phyloP scores from a whole-genome alignment of 2,329 filamentous ascomycete genomes.

The Aureobasidium sp. region DNA sequence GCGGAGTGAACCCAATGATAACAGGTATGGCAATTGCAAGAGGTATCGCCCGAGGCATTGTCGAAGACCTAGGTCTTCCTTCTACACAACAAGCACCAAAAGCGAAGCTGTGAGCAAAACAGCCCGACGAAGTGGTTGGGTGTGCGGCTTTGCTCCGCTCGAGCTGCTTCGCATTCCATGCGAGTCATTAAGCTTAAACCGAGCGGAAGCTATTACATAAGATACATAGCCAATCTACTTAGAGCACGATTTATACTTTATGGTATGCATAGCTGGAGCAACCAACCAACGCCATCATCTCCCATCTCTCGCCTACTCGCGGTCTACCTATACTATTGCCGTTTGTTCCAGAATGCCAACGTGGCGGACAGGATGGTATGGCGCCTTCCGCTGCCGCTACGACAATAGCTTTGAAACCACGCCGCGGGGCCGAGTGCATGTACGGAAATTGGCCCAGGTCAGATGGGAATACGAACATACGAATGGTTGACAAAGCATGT shows the following conservation, averaged over 20 bases:
- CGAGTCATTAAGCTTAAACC: slow-evolving; percentile 8
- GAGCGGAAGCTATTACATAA: neutral
- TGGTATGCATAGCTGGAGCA: slow-evolving; percentile 4
- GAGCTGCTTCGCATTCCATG: neutral
- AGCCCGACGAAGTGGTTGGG: slow-evolving; percentile 5
- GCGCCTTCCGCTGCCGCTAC: neutral
- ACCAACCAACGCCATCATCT: neutral
- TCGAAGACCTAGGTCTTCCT: slow-evolving; percentile 13
- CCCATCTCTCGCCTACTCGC: neutral
- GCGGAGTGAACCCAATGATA: slow-evolving; percentile 76
- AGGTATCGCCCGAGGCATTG: slow-evolving; percentile 52
- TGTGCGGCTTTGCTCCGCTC: neutral
- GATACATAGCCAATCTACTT: neutral
- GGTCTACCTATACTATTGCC: neutral
- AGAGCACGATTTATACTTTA: neutral
- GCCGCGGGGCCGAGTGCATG: neutral
- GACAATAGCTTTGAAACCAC: neutral
- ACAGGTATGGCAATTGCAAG: slow-evolving; percentile 65
- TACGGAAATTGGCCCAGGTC: neutral
- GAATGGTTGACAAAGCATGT: neutral
- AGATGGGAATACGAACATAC: neutral
- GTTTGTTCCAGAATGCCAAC: neutral
- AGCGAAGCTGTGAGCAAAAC: neutral
- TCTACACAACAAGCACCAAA: neutral
- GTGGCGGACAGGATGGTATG: neutral